Percentiles rank a stretch among this genome's conserved stretches.
Conservation (phyloP, 805 yeast genomes). For the Saturnispora saitoi region DNA sequence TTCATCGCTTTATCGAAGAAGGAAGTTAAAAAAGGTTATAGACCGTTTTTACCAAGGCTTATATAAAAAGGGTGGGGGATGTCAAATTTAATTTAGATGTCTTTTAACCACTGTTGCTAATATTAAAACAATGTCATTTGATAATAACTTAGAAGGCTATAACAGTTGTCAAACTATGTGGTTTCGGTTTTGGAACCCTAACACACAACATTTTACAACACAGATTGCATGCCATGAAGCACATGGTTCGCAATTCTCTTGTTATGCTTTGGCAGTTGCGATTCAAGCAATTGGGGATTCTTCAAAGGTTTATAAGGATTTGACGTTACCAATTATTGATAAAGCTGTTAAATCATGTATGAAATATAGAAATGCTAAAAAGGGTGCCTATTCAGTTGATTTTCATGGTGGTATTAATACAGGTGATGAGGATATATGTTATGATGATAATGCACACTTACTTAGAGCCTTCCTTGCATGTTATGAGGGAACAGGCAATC, state of each 20-base stretch:
- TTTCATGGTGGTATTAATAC: slow-evolving; percentile 16
- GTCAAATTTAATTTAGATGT: too few species aligned
- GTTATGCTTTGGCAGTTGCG: slow-evolving; percentile 64
- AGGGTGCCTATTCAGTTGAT: slow-evolving; percentile 52
- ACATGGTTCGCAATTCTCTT: slow-evolving; percentile 45
- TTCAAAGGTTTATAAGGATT: slow-evolving; percentile 43
- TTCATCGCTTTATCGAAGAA: not conserved
- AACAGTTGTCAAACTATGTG: slow-evolving; percentile 34
- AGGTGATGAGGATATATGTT: slow-evolving; percentile 59
- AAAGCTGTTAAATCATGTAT: slow-evolving; percentile 43
- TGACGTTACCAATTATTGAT: slow-evolving; percentile 44
- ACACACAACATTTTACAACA: slow-evolving; percentile 32
- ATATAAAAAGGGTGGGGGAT: not conserved
- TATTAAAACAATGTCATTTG: slow-evolving; percentile 14
- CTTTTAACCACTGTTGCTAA: too few species aligned
- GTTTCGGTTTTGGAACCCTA: slow-evolving; percentile 34
- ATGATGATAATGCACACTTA: slow-evolving; percentile 71
- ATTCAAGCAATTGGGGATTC: slow-evolving; percentile 64
- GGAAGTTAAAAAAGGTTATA: not conserved
- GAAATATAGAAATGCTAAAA: slow-evolving; percentile 41
- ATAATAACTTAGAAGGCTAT: slow-evolving; percentile 31
- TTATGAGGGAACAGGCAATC: slow-evolving; percentile 56
- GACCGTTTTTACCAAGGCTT: not conserved
- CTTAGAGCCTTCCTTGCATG: slow-evolving; percentile 57
- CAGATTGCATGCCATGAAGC: slow-evolving; percentile 35